These are phyloP conservation scores for Lentinula boryana DNA, from an alignment of 768 basidiomycete species.

Conservation along the genomic window DNA sequence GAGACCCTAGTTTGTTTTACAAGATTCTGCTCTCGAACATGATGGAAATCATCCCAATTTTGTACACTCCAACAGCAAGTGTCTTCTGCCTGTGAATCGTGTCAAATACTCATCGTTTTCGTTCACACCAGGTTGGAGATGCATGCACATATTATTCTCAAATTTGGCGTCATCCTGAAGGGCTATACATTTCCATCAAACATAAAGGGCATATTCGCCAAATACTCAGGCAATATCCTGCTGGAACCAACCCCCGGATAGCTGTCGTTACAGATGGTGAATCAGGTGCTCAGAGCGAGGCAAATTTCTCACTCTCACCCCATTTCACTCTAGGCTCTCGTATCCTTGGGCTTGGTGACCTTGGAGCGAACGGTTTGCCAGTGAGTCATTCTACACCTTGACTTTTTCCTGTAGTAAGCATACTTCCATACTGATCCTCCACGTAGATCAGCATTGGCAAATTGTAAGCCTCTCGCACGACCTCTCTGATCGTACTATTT, in stretches of 20 bases:
- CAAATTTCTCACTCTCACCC: constrained; percentile 1
- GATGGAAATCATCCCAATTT: constrained; percentile 60
- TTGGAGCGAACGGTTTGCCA: constrained; percentile 59
- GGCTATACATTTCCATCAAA: constrained; percentile 55
- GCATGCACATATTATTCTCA: constrained; percentile 68
- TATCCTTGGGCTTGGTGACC: constrained; percentile 80
- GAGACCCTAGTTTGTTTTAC: constrained; percentile 64
- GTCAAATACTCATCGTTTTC: background rate
- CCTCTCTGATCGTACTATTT: background rate
- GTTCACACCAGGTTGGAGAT: constrained; percentile 53
- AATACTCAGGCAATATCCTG: constrained; percentile 49
- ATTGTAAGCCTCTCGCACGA: constrained; percentile 35
- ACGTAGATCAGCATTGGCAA: constrained; percentile 61
- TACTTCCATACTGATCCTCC: background rate
- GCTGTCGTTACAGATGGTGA: constrained; percentile 74
- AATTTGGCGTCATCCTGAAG: constrained; percentile 61
- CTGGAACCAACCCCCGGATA: constrained; percentile 44
- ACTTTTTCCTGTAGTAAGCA: background rate
- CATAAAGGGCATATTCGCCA: constrained; percentile 60
- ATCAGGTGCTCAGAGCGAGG: constrained; percentile 18
- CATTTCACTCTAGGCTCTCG: constrained; percentile 42
- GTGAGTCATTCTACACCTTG: background rate
- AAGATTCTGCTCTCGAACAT: constrained; percentile 55
- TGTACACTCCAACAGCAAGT: constrained; percentile 70
- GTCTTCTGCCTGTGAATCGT: background rate